A percentile compares a stretch with the other conserved stretches of the same genome.
Evolutionary conservation across 306 rosid species (phyloP).

Genomic region (Prunus davidiana): DNA sequence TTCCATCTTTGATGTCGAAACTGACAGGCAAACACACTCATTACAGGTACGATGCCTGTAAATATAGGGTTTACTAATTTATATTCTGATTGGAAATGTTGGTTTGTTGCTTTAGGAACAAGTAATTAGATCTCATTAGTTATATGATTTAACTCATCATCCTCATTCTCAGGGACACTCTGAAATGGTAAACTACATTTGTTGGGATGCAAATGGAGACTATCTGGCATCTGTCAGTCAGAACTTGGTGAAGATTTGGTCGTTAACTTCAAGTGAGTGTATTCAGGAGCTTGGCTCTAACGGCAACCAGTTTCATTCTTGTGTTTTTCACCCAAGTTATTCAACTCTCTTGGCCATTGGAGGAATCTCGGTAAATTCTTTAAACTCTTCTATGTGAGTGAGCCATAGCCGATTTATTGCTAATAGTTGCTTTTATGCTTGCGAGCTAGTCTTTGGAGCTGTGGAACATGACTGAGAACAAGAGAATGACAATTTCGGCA

Average conservation of each 20-base stretch:
- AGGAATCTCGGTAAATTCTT: conserved; percentile 64
- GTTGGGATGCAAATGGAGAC: conserved; percentile 84
- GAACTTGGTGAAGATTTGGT: conserved; percentile 77
- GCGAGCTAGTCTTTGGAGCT: conserved; percentile 69
- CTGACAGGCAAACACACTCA: conserved; percentile 57
- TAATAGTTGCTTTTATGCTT: conserved; percentile 11
- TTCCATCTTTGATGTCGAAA: conserved; percentile 83
- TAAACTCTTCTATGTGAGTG: not conserved
- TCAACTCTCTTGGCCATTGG: conserved; percentile 78
- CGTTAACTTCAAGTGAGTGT: conserved; percentile 65
- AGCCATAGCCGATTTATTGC: not conserved
- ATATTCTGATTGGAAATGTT: not conserved
- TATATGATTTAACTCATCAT: not conserved
- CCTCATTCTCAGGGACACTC: conserved; percentile 62
- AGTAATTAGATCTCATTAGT: not conserved
- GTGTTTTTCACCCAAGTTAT: conserved; percentile 91
- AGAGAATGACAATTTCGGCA: conserved; percentile 69
- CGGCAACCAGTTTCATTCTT: conserved; percentile 69
- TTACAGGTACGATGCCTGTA: conserved; percentile 51
- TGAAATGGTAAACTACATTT: conserved; percentile 50
- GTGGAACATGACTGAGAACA: conserved; percentile 84
- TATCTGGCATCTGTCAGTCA: conserved; percentile 76
- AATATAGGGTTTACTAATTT: not conserved
- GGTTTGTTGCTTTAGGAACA: conserved; percentile 3
- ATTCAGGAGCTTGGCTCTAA: conserved; percentile 70